These are phyloP conservation scores for Candida boleticola DNA, from an alignment of 805 yeast species.

Conservation along the genomic window DNA sequence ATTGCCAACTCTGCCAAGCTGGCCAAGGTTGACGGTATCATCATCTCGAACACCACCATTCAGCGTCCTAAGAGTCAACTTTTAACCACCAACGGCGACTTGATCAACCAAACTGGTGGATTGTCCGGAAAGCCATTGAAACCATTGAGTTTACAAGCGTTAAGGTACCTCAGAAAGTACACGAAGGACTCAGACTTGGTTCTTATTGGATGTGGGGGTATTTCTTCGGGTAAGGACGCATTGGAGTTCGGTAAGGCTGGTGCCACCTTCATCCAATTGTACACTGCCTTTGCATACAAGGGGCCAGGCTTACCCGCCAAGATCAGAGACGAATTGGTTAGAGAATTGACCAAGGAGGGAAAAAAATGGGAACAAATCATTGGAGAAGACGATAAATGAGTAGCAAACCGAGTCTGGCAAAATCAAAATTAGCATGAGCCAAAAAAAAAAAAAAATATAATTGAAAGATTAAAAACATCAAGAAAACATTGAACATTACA, in stretches of 20 bases:
- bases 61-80: conserved; percentile 65
- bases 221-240: conserved; percentile 82
- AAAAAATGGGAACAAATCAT: conserved; percentile 82
- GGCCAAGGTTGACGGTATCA: conserved; percentile 85
- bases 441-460: no score
- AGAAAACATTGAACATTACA: no score
- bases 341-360: conserved; percentile 64
- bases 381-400: conserved; percentile 53
- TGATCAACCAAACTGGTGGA: conserved; percentile 73
- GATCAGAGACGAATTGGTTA: conserved; percentile 39
- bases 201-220: conserved; percentile 93
- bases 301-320: conserved; percentile 78
- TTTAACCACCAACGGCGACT: conserved; percentile 41
- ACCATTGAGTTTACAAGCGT: conserved; percentile 70
- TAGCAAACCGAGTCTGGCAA: no score
- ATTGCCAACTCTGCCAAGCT: conserved; percentile 78
- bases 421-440: neutral
- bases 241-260: conserved; percentile 92
- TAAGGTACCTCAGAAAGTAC: conserved; percentile 67
- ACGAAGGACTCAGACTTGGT: conserved; percentile 73
- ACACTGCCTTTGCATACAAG: conserved; percentile 87
- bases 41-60: conserved; percentile 88
- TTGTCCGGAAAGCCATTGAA: conserved; percentile 91
- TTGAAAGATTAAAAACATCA: no score
- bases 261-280: conserved; percentile 82